Evolutionary conservation across 2,329 filamentous ascomycete genomes (phyloP).

Genomic region (Ceratocystis colombiana): DNA sequence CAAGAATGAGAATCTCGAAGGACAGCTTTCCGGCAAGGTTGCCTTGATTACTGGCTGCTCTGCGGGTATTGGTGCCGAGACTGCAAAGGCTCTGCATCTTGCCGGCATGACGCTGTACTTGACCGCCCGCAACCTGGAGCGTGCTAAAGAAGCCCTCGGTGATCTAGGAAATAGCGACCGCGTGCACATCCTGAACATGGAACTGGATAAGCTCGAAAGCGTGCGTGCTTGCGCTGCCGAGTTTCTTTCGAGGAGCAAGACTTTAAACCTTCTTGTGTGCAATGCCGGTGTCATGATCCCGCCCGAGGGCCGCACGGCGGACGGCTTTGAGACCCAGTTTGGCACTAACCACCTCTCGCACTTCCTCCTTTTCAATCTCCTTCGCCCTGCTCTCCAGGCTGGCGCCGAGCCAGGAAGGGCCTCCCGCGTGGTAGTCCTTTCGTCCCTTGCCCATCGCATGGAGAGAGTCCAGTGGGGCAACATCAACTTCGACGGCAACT

Average conservation of each 20-base stretch:
- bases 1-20: conserved; percentile 5
- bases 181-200: conserved; percentile 28
- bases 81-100: conserved; percentile 31
- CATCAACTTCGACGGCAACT: conserved; percentile 28
- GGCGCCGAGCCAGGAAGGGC: not conserved
- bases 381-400: conserved; percentile 30
- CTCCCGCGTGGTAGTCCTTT: conserved; percentile 36
- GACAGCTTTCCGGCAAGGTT: conserved; percentile 17
- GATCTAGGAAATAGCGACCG: conserved; percentile 14
- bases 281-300: conserved; percentile 38
- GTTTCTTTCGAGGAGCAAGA: conserved; percentile 28
- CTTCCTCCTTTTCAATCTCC: conserved; percentile 39
- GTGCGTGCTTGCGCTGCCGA: conserved; percentile 35
- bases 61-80: conserved; percentile 35
- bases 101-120: conserved; percentile 7
- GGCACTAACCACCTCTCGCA: conserved; percentile 40
- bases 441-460: conserved; percentile 31
- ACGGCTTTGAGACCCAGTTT: conserved; percentile 39
- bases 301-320: conserved; percentile 31
- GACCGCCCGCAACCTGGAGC: conserved; percentile 34
- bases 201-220: conserved; percentile 34
- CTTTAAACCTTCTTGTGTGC: conserved; percentile 34
- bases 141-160: conserved; percentile 24
- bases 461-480: conserved; percentile 33
- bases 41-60: conserved; percentile 39